Conservation (phyloP, 108 stramenopile genomes). For the Skeletonema tropicum region DNA sequence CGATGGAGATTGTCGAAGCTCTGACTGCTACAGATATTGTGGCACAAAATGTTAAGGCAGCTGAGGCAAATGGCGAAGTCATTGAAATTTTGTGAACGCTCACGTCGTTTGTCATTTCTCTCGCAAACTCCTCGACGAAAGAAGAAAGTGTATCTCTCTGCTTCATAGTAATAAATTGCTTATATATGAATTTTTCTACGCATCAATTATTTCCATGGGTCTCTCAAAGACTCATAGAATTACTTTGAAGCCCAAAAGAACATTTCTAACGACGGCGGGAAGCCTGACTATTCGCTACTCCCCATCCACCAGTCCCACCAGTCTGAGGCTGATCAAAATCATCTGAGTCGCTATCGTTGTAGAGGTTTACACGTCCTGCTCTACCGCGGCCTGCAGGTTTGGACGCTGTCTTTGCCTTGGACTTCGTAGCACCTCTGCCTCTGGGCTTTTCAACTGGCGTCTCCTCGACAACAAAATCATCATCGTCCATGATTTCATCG, state of each 20-base stretch:
- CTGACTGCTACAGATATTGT: too few species aligned
- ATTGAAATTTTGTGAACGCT: too few species aligned
- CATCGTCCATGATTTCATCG: slow-evolving; percentile 9
- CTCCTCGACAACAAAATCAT: slow-evolving; percentile 37
- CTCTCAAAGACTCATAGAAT: neutral
- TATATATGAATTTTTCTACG: neutral
- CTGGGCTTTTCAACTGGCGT: slow-evolving; percentile 28
- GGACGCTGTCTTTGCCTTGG: neutral
- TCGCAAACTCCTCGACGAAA: too few species aligned
- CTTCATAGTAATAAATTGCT: neutral
- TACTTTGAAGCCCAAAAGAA: neutral
- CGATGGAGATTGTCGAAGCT: neutral
- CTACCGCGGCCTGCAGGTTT: neutral
- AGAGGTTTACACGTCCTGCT: neutral
- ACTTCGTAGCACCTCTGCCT: neutral
- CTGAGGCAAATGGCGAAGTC: too few species aligned
- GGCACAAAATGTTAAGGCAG: too few species aligned
- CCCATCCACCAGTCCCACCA: neutral
- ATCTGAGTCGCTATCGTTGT: neutral
- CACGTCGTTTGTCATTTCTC: too few species aligned
- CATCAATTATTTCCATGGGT: neutral
- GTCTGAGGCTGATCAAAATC: neutral
- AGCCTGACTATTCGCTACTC: neutral
- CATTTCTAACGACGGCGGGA: neutral
- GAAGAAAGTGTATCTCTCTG: neutral